A percentile compares a stretch with the other conserved stretches of the same genome.
Conservation (phyloP, 805 yeast genomes). For the Myxozyma udenii region DNA sequence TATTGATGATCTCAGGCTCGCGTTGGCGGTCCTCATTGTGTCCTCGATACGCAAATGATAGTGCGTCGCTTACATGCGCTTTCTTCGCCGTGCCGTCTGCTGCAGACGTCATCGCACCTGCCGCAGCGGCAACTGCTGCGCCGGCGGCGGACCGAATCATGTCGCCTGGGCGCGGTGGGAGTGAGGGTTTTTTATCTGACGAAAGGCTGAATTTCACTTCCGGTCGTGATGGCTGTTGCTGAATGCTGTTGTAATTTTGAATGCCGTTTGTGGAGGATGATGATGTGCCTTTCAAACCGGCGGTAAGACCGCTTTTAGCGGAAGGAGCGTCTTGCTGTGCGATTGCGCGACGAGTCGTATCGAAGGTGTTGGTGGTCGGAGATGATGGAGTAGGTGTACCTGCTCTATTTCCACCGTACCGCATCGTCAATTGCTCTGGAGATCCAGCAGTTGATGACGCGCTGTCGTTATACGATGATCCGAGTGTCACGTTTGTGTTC, state of each 20-base stretch:
- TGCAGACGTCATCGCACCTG: not conserved
- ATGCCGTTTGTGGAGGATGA: not conserved
- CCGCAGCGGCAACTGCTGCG: conserved; percentile 4
- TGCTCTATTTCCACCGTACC: not conserved
- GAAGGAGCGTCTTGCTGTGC: not conserved
- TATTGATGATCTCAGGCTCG: conserved; percentile 41
- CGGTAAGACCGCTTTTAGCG: too few relatives aligned
- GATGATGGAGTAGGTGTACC: not conserved
- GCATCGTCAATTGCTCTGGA: conserved; percentile 7
- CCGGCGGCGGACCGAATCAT: conserved; percentile 9
- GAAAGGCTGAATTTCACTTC: conserved; percentile 1
- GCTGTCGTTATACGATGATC: not conserved
- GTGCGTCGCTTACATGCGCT: conserved; percentile 14
- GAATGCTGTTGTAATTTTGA: conserved; percentile 6
- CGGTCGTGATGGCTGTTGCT: not conserved
- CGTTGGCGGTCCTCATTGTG: conserved; percentile 1
- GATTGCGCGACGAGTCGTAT: not conserved
- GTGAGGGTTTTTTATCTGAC: conserved; percentile 6
- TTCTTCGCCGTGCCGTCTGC: not conserved
- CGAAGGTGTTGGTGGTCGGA: not conserved
- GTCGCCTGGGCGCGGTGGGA: conserved; percentile 18
- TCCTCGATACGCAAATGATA: conserved; percentile 19
- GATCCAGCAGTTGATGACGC: conserved; percentile 16
- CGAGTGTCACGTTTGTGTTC: not conserved
- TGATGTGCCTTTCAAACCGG: not conserved